Percentiles rank a stretch among this genome's conserved stretches.
Evolutionary conservation across 1,139 yeast species (phyloP).

Genomic region (Geotrichum histeridarum): DNA sequence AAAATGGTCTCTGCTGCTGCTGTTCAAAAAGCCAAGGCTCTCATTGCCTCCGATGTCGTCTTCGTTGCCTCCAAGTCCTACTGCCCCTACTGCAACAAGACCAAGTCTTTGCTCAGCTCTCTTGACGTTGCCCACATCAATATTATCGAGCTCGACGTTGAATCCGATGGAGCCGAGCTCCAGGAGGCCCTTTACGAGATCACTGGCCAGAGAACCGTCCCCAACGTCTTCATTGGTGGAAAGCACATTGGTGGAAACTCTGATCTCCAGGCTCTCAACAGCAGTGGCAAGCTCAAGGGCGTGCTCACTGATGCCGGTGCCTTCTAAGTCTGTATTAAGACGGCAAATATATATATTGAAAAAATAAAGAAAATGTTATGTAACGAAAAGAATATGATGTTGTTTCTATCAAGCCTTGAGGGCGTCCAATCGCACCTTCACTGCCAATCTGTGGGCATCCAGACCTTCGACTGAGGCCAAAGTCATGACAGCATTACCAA

Average conservation of each 20-base stretch:
- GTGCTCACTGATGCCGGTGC: slow-evolving; percentile 29
- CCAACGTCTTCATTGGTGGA: slow-evolving; percentile 84
- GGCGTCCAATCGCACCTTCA: slow-evolving; percentile 84
- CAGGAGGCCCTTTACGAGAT: slow-evolving; percentile 72
- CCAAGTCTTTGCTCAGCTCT: slow-evolving; percentile 29
- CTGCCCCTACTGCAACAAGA: slow-evolving; percentile 31
- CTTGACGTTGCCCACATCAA: slow-evolving; percentile 26
- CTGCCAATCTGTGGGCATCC: slow-evolving; percentile 95
- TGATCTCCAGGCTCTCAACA: slow-evolving; percentile 62
- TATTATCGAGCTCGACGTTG: slow-evolving; percentile 29
- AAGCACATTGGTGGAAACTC: slow-evolving; percentile 94
- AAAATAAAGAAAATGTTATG: neutral
- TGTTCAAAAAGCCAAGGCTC: slow-evolving; percentile 10
- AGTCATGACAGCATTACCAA: slow-evolving; percentile 94
- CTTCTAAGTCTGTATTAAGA: slow-evolving; percentile 6
- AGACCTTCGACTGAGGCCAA: slow-evolving; percentile 96
- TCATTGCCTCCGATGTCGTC: slow-evolving; percentile 13
- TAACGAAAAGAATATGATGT: neutral
- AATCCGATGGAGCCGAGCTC: slow-evolving; percentile 54
- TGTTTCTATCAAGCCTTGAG: slow-evolving; percentile 7
- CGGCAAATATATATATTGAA: neutral
- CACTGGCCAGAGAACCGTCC: slow-evolving; percentile 91
- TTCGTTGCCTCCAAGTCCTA: slow-evolving; percentile 20
- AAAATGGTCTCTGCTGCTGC: slow-evolving; percentile 10
- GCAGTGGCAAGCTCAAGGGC: slow-evolving; percentile 39